phyloP scores from a whole-genome alignment of 768 basidiomycete genomes.

The Paxillus ammoniavirescens region DNA sequence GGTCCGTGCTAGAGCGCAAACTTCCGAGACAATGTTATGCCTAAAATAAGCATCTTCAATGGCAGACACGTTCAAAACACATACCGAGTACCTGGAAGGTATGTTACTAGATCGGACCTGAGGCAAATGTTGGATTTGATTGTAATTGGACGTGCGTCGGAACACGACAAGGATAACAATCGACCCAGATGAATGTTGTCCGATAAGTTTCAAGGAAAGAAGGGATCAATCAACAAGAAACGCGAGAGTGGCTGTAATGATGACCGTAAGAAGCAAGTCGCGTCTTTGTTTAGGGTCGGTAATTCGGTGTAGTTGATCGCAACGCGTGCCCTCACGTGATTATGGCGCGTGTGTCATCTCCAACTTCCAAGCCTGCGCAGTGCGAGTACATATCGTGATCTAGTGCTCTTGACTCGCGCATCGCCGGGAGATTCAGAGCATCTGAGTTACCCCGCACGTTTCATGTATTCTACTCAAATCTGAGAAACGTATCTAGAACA shows the following conservation, averaged over 20 bases:
- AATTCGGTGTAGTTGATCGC: constrained; percentile 28
- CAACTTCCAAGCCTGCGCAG: too few relatives aligned
- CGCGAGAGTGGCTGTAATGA: constrained; percentile 9
- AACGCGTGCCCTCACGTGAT: constrained; percentile 30
- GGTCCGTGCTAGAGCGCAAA: not conserved
- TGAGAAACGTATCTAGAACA: too few relatives aligned
- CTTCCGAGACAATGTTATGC: not conserved
- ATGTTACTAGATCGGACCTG: not conserved
- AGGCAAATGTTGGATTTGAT: too few relatives aligned
- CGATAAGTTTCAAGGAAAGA: not conserved
- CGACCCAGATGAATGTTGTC: too few relatives aligned
- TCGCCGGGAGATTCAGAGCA: too few relatives aligned
- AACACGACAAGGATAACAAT: too few relatives aligned
- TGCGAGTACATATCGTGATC: too few relatives aligned
- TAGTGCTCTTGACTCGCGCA: too few relatives aligned
- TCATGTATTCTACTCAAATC: too few relatives aligned
- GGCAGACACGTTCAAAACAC: not conserved
- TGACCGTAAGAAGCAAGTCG: constrained; percentile 31
- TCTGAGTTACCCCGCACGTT: too few relatives aligned
- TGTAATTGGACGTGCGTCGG: too few relatives aligned
- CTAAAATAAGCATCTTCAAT: not conserved
- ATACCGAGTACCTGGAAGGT: not conserved
- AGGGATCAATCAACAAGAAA: constrained; percentile 2
- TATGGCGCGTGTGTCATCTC: too few relatives aligned
- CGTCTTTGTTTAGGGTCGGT: constrained; percentile 36